Base-by-base conservation (phyloP, 441 rosid genomes). In the Populus hybrid region DNA sequence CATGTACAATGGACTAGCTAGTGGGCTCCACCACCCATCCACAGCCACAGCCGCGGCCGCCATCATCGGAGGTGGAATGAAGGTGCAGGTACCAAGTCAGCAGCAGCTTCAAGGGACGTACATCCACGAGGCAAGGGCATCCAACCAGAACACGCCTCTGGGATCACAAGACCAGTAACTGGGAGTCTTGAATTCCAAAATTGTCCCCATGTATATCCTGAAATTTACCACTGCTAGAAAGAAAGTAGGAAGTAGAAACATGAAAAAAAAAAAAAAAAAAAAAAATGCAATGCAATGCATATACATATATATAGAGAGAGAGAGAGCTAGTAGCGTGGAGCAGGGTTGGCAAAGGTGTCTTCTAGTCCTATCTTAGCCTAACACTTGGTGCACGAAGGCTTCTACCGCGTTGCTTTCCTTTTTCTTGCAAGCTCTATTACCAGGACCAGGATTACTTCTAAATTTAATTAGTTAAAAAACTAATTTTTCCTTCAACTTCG, bases 71-170 rank as follows among this genome's bases (percentile, higher is more conserved):
- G 75, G 73, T 10, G 81, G 72, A 59, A 53, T 71, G 66, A 72
- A 57, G 59, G 7, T 8, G 72, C 75, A 40, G 21, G 21, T 38
- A 36, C 72, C 69, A 26, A 53, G 70, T 57, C 40, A 35, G 75
- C 73, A 16, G 36, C 84, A 26, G 26, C 78, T 36, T 59, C 81
- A 76, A 59, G 78, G 69, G 72, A 21, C 63, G 42, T 69, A 76
- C 72, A 30, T 79, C 50, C 79, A 30, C 69, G 86, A 75, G 53
- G 74, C 71, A n/a, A 74, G 28, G 70, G 84, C 83, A 38, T 84
- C 84, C 18, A 84, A 78, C 42, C 80, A 79, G 80, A 81, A 74
- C 69, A 82, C 86, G 0, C 83, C 85, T 30, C 76, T 53, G 23
- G 81, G 75, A 2, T 81, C 82, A 66, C 26, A 75, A 71, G 73